phyloP scores from a whole-genome alignment of 192 early-diverging fungal species.

The Diversispora epigaea region DNA sequence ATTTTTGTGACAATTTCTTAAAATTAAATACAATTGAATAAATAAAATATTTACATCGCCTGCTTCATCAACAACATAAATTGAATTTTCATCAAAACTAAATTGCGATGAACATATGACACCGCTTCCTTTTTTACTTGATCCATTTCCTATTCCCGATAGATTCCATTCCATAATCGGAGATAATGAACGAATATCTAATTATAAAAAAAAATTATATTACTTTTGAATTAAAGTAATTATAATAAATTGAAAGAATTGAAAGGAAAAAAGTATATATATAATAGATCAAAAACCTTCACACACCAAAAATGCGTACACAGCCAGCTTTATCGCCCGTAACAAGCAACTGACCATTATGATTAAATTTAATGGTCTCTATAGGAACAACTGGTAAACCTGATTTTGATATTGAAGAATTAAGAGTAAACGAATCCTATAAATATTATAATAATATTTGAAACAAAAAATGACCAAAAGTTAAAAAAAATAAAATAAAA shows the following conservation, averaged over 20 bases:
- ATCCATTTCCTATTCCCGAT: slow-evolving; percentile 2
- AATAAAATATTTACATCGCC: slow-evolving; percentile 33
- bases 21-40: not conserved
- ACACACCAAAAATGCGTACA: slow-evolving; percentile 54
- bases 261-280: not conserved
- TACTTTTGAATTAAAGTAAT: not conserved
- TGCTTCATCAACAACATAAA: slow-evolving; percentile 48
- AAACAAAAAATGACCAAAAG: not conserved
- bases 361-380: slow-evolving; percentile 59
- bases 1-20: not conserved
- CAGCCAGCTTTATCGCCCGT: slow-evolving; percentile 52
- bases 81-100: slow-evolving; percentile 64
- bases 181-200: slow-evolving; percentile 54
- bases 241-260: not conserved
- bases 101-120: slow-evolving; percentile 52
- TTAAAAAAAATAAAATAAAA: not conserved
- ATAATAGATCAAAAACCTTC: not conserved
- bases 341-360: slow-evolving; percentile 63
- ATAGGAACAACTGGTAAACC: slow-evolving; percentile 36
- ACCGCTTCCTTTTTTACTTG: slow-evolving; percentile 16
- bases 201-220: not conserved
- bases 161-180: slow-evolving; percentile 59
- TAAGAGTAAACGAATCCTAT: slow-evolving; percentile 40
- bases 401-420: slow-evolving; percentile 30
- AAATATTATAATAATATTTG: not conserved